Conservation (phyloP, 352 stramenopile genomes). For the Phytopythium boreale region DNA sequence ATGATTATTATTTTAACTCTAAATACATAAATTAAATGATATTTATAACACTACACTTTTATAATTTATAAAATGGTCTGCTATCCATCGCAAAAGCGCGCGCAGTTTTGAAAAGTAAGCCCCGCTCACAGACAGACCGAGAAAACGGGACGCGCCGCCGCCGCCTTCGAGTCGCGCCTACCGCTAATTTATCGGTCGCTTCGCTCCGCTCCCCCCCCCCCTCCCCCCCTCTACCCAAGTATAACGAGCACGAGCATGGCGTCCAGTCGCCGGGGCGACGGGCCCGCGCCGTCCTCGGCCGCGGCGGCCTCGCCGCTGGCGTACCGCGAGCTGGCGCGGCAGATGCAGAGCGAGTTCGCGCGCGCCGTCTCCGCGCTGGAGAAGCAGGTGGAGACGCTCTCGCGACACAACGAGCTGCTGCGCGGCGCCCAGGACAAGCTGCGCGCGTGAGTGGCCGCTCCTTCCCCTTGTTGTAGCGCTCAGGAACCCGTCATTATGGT, state of each 20-base stretch:
- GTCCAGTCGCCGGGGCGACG: not conserved
- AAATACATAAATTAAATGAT: too few relatives aligned
- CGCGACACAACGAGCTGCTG: slow-evolving; percentile 52
- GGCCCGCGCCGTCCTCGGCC: not conserved
- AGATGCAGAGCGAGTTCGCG: slow-evolving; percentile 64
- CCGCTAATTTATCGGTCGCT: not conserved
- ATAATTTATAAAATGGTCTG: not conserved
- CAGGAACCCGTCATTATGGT: not conserved
- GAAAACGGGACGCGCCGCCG: not conserved
- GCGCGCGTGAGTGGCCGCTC: not conserved
- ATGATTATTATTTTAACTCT: too few relatives aligned
- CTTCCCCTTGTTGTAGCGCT: not conserved
- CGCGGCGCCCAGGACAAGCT: slow-evolving; percentile 11
- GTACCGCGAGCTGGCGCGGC: slow-evolving; percentile 36
- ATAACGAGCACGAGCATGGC: not conserved
- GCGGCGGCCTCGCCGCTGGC: slow-evolving; percentile 2
- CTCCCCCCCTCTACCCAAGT: too few relatives aligned
- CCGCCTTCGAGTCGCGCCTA: not conserved
- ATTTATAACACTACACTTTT: too few relatives aligned
- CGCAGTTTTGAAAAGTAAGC: not conserved
- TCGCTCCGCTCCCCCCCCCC: not conserved
- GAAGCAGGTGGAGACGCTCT: slow-evolving; percentile 44
- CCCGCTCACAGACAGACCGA: not conserved
- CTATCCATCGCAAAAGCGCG: not conserved
- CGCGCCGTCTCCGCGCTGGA: slow-evolving; percentile 51